phyloP scores from a whole-genome alignment of 805 yeast species.

The Starmerella potacharoeniae region DNA sequence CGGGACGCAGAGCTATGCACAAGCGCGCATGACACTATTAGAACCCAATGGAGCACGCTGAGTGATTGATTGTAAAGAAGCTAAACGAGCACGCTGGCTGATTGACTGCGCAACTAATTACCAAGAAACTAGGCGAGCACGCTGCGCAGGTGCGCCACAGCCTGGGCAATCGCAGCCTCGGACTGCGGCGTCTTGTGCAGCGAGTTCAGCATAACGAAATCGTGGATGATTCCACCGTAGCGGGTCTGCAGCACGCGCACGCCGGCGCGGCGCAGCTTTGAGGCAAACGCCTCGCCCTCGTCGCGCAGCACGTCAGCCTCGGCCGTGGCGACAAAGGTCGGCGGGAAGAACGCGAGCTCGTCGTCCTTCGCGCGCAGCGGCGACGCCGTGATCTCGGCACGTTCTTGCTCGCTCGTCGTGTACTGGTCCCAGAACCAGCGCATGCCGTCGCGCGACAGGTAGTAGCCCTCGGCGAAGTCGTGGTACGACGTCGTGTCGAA shows the following conservation, averaged over 20 bases:
- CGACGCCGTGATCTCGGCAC: not conserved
- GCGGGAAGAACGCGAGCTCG: not conserved
- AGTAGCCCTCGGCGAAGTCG: not conserved
- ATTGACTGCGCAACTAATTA: too few relatives aligned
- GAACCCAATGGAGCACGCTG: too few relatives aligned
- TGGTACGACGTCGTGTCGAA: not conserved
- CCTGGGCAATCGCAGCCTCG: not conserved
- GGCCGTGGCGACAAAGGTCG: not conserved
- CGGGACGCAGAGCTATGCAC: too few relatives aligned
- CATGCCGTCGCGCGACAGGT: not conserved
- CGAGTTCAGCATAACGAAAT: not conserved
- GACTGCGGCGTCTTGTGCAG: not conserved
- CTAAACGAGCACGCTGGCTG: too few relatives aligned
- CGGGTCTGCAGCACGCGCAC: not conserved
- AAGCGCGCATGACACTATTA: too few relatives aligned
- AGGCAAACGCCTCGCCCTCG: conserved; percentile 1
- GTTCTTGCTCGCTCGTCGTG: not conserved
- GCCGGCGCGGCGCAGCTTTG: conserved; percentile 1
- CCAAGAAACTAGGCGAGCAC: not conserved
- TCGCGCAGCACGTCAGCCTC: not conserved
- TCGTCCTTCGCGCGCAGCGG: not conserved
- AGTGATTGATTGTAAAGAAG: too few relatives aligned
- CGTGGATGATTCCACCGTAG: not conserved
- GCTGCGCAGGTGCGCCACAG: not conserved
- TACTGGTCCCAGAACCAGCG: conserved; percentile 2